Evolutionary conservation across 2,329 filamentous ascomycete species (phyloP).

Genomic region (Raffaelea albimanens): DNA sequence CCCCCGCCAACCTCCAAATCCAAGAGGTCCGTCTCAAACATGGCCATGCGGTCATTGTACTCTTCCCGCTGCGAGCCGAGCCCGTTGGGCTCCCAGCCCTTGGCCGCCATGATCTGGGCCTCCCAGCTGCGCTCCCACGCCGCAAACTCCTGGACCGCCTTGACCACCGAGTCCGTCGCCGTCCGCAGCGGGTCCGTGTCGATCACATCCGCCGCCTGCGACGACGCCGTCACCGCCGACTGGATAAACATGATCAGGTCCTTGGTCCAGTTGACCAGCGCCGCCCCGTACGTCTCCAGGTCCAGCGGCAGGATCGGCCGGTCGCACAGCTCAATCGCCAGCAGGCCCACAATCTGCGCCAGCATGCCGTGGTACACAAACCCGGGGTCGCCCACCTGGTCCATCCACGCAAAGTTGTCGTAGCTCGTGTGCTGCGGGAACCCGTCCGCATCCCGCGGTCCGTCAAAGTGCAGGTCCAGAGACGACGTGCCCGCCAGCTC

Average conservation of each 20-base stretch:
- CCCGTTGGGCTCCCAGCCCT: conserved; percentile 65
- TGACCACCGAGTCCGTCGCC: conserved; percentile 52
- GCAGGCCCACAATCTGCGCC: conserved; percentile 67
- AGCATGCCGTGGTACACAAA: conserved; percentile 75
- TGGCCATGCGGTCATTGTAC: conserved; percentile 70
- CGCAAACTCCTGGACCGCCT: conserved; percentile 55
- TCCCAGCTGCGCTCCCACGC: conserved; percentile 74
- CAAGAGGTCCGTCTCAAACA: conserved; percentile 74
- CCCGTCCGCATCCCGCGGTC: neutral
- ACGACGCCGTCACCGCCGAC: conserved; percentile 38
- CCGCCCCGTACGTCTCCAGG: conserved; percentile 60
- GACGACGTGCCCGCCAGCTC: conserved; percentile 82
- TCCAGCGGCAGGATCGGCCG: conserved; percentile 76
- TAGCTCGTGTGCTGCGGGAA: conserved; percentile 72
- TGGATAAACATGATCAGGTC: conserved; percentile 12
- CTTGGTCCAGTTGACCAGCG: conserved; percentile 53
- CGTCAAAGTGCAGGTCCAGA: conserved; percentile 68
- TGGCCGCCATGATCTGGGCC: conserved; percentile 56
- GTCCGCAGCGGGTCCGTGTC: conserved; percentile 51
- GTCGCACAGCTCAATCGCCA: conserved; percentile 81
- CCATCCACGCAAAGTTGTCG: conserved; percentile 84
- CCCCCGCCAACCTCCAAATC: conserved; percentile 65
- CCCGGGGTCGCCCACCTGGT: conserved; percentile 66
- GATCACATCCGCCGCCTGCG: conserved; percentile 31
- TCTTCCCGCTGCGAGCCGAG: conserved; percentile 58